Conservation (phyloP, 768 basidiomycete genomes). For the Butyriboletus loyo region DNA sequence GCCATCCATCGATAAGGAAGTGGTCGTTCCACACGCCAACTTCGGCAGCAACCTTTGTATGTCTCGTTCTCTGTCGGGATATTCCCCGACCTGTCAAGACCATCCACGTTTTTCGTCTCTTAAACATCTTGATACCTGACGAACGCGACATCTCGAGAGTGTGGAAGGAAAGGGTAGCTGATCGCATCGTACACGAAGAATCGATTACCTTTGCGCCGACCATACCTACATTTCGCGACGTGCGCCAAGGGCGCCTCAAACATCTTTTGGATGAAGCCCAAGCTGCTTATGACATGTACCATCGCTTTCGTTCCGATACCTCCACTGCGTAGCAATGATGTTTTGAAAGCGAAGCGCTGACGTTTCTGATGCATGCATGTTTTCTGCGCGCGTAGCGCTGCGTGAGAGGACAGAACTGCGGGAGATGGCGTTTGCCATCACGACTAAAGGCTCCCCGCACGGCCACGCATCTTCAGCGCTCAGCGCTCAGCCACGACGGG, state of each 20-base stretch:
- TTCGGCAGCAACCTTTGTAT: slow-evolving; percentile 17
- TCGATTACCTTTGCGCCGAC: slow-evolving; percentile 12
- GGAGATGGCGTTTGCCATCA: no score
- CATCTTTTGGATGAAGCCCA: slow-evolving; percentile 13
- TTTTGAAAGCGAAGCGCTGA: neutral
- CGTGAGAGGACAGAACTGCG: neutral
- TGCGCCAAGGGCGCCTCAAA: slow-evolving; percentile 8
- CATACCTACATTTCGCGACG: slow-evolving; percentile 13
- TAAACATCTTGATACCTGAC: slow-evolving; percentile 14
- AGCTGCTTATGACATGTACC: neutral
- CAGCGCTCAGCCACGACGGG: no score
- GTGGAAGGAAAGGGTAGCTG: slow-evolving; percentile 18
- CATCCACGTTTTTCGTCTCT: slow-evolving; percentile 7
- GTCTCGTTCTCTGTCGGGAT: slow-evolving; percentile 14
- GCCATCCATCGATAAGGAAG: slow-evolving; percentile 9
- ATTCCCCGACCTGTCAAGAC: slow-evolving; percentile 11
- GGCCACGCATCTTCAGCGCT: no score
- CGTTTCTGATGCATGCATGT: neutral
- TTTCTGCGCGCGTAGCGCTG: neutral
- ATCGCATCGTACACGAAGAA: slow-evolving; percentile 15
- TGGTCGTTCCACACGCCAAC: slow-evolving; percentile 14
- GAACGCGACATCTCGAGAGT: slow-evolving; percentile 13
- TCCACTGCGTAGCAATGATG: neutral
- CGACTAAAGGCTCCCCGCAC: no score
- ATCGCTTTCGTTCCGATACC: neutral